Conservation (phyloP, 768 basidiomycete genomes). For the Trametes cingulata region DNA sequence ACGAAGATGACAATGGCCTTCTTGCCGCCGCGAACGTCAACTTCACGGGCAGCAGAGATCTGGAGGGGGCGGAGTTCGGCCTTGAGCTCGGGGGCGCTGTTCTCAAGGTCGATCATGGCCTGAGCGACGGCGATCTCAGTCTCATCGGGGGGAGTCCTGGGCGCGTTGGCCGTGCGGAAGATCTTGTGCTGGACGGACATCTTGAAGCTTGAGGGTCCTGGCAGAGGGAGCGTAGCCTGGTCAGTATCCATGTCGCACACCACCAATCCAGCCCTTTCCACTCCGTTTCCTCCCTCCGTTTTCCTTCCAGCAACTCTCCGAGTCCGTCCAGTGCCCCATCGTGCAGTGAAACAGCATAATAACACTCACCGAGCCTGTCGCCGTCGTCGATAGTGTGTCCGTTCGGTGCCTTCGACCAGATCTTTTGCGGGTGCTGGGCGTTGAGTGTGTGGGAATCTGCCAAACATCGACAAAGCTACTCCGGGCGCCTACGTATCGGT, state of each 20-base stretch:
- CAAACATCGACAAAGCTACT: constrained; percentile 1
- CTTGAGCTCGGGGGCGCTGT: constrained; percentile 98
- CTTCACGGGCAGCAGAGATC: constrained; percentile 97
- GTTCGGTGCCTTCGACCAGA: constrained; percentile 22
- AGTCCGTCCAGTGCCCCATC: constrained; percentile 7
- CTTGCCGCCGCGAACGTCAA: constrained; percentile 98
- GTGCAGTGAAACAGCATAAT: constrained; percentile 32
- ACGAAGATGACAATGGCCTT: constrained; percentile 99
- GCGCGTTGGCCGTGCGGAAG: constrained; percentile 94
- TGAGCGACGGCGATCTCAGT: constrained; percentile 91
- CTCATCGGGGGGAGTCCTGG: constrained; percentile 84
- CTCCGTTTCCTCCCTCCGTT: constrained; percentile 24
- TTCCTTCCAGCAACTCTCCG: constrained; percentile 7
- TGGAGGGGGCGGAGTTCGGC: constrained; percentile 91
- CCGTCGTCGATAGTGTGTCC: constrained; percentile 46
- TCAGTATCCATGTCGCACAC: constrained; percentile 46
- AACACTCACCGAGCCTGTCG: constrained; percentile 70
- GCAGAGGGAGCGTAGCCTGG: constrained; percentile 11
- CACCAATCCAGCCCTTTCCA: constrained; percentile 59
- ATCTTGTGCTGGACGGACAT: constrained; percentile 91
- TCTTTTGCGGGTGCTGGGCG: constrained; percentile 15
- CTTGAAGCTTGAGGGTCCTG: constrained; percentile 39
- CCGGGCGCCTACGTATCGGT: neutral
- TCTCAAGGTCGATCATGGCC: constrained; percentile 96
- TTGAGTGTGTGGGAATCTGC: constrained; percentile 15